Evolutionary conservation across 106 monocot species (phyloP).

Genomic region (Iris macrosiphon): DNA sequence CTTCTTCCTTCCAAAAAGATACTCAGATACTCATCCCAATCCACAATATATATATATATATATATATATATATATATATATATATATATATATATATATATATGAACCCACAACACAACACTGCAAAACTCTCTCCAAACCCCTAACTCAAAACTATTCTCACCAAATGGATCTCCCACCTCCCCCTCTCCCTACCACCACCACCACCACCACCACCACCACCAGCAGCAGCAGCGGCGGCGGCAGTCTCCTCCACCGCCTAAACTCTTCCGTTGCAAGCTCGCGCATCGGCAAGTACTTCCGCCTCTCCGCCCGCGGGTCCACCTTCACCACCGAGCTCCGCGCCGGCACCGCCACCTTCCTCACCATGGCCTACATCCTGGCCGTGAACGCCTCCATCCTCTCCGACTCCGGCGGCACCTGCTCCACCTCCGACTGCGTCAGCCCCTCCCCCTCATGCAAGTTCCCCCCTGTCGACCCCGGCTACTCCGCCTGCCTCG

Average conservation of each 20-base stretch:
- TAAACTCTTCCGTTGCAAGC: constrained; percentile 12
- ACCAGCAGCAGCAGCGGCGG: not conserved
- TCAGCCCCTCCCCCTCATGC: constrained; percentile 14
- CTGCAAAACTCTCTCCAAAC: too few relatives aligned
- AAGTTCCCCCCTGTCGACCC: constrained; percentile 31
- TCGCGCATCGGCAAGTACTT: constrained; percentile 12
- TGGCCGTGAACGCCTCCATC: constrained; percentile 44
- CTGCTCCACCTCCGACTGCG: constrained; percentile 29
- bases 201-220: not conserved
- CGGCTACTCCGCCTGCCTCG: constrained; percentile 33
- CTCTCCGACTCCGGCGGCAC: constrained; percentile 40
- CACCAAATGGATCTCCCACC: not conserved
- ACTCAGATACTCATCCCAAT: too few relatives aligned
- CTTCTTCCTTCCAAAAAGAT: too few relatives aligned
- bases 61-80: too few relatives aligned
- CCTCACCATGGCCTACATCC: constrained; percentile 42
- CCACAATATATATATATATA: too few relatives aligned
- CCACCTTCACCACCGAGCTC: constrained; percentile 43
- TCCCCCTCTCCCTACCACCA: not conserved
- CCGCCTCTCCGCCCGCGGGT: constrained; percentile 14
- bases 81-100: too few relatives aligned
- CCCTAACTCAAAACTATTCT: not conserved
- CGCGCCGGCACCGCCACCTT: constrained; percentile 44
- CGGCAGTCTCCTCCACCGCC: not conserved
- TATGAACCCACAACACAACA: too few relatives aligned